A percentile compares a stretch with the other conserved stretches of the same genome.
phyloP scores from a whole-genome alignment of 495 filamentous ascomycete species.

The Lasiosphaeriaceae sp. region DNA sequence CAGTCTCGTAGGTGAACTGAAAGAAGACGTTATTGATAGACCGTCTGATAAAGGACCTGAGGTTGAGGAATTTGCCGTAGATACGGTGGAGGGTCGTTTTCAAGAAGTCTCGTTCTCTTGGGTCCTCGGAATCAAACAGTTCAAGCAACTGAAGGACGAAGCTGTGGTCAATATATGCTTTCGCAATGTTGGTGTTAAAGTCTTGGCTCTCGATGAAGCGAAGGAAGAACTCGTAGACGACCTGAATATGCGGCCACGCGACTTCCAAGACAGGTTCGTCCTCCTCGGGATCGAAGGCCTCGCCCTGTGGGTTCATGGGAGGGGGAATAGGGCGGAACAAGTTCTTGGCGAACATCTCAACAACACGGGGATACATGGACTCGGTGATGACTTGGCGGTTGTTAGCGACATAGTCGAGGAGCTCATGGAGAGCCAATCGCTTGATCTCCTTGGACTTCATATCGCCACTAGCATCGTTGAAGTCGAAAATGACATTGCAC shows the following conservation, averaged over 20 bases:
- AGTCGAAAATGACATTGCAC: conserved; percentile 99
- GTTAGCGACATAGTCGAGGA: conserved; percentile 97
- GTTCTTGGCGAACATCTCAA: conserved; percentile 99
- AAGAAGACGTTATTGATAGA: conserved; percentile 99
- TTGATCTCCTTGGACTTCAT: conserved; percentile 99
- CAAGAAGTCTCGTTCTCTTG: conserved; percentile 92
- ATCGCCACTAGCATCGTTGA: conserved; percentile 95
- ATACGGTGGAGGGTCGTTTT: conserved; percentile 98
- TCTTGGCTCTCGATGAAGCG: conserved; percentile 99
- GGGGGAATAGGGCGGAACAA: conserved; percentile 95
- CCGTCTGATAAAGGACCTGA: conserved; percentile 92
- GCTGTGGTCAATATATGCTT: conserved; percentile 95
- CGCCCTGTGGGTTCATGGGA: conserved; percentile 93
- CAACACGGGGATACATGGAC: conserved; percentile 96
- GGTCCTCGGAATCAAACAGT: conserved; percentile 97
- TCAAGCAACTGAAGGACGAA: conserved; percentile 98
- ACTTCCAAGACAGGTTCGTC: conserved; percentile 98
- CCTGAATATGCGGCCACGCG: conserved; percentile 98
- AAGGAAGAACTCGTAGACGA: conserved; percentile 99
- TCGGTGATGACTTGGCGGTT: conserved; percentile 98
- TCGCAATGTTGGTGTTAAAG: conserved; percentile 99
- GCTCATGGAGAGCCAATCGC: conserved; percentile 89
- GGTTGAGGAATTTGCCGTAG: conserved; percentile 98
- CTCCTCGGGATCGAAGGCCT: conserved; percentile 98
- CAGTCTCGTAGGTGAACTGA: conserved; percentile 98